Evolutionary conservation across 2,329 filamentous ascomycete genomes (phyloP), one percentile per base, ranked within the genome.

Genomic region (Myriosclerotinia duriaeana): DNA sequence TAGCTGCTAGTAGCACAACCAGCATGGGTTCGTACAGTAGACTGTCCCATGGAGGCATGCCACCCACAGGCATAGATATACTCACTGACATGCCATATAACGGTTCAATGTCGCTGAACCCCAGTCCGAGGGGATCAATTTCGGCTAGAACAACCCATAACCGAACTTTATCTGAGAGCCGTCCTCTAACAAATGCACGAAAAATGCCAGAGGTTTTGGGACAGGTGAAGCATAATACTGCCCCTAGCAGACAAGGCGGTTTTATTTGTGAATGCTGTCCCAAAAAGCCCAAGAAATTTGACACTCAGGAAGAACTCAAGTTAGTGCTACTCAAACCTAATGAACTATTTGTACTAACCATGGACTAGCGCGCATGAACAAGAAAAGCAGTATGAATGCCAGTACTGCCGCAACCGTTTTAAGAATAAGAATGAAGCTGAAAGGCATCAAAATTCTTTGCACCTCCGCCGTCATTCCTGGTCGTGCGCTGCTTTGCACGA

Each of bases 401-500:
- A 87, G 38, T 98, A 92, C 77, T 98, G 94, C 78, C 90, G 90
- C 53, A 97, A 97, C 77, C 88, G 94, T 14, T 98, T 98, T 82
- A 98, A 98, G 80, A 98, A 98, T 80, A 98, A 98, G 80, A 98
- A 98, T 74, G 95, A 98, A 80, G 93, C 93, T 2, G 94, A 98
- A 78, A 87, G 95, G 42, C 94, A 98, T 77, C 93, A 97, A 75
- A 98, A 97, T 75, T 97, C 93, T 17, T 85, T 98, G 14, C 94
- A 98, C 78, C 85, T 98, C 11, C 88, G 94, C 44, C 89, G 90
- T 34, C 93, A 98, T 79, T 97, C 93, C 59, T 99, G 95, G 95
- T 97, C 94, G 14, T 99, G 95, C 78, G 93, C 93, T 42, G 92
- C 93, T 0, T 85, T 99, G 36, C 86, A 86, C 14, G 84, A 87